phyloP scores from a whole-genome alignment of 768 basidiomycete species.

The Boletus subparvulus region DNA sequence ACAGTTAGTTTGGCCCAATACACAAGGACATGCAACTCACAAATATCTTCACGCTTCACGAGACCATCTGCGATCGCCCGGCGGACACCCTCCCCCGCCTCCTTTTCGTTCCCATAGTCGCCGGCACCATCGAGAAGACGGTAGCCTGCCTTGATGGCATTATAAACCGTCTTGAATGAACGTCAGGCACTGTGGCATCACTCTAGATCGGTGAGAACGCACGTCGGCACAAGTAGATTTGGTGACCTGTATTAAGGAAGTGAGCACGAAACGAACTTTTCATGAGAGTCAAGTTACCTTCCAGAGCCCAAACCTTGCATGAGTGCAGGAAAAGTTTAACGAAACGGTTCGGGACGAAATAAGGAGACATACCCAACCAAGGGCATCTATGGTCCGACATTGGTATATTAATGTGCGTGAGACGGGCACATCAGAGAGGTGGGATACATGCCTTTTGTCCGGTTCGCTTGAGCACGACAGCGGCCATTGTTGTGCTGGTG shows the following conservation, averaged over 20 bases:
- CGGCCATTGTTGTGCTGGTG: constrained; percentile 41
- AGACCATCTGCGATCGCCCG: constrained; percentile 79
- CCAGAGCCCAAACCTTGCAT: constrained; percentile 66
- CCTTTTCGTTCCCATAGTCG: constrained; percentile 89
- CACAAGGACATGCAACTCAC: constrained; percentile 41
- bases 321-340: constrained; percentile 2
- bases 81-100: constrained; percentile 75
- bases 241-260: constrained; percentile 43
- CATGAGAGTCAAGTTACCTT: constrained; percentile 44
- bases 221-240: constrained; percentile 62
- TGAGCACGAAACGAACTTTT: not conserved
- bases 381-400: constrained; percentile 55
- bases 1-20: not conserved
- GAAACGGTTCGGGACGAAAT: not conserved
- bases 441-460: constrained; percentile 48
- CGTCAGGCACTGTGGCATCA: not conserved
- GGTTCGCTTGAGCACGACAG: constrained; percentile 57
- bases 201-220: constrained; percentile 15
- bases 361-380: constrained; percentile 52
- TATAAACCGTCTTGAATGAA: constrained; percentile 63
- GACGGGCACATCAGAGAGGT: not conserved
- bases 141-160: constrained; percentile 84
- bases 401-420: not conserved
- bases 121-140: constrained; percentile 84
- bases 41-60: constrained; percentile 85